Conservation (phyloP, 2,329 filamentous ascomycete species). For the Orbilia brochopaga region DNA sequence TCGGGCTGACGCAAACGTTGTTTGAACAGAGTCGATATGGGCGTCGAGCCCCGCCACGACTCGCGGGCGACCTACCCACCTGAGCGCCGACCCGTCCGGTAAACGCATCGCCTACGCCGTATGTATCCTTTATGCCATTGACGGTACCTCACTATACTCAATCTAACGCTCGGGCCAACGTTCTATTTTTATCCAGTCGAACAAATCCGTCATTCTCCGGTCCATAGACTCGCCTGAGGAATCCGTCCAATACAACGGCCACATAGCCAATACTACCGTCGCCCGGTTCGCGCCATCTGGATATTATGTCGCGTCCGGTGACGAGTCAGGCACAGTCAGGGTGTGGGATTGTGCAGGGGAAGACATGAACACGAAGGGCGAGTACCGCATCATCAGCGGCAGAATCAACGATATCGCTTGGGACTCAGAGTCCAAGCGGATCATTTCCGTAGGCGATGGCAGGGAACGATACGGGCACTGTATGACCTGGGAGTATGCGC, state of each 20-base stretch:
- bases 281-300: conserved; percentile 92
- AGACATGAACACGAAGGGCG: conserved; percentile 83
- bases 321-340: conserved; percentile 80
- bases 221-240: conserved; percentile 87
- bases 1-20: conserved; percentile 15
- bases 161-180: background rate
- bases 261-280: conserved; percentile 86
- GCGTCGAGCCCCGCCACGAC: conserved; percentile 83
- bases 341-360: conserved; percentile 86
- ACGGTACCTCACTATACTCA: conserved; percentile 8
- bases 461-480: conserved; percentile 69
- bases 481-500: conserved; percentile 42
- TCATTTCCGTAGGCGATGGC: conserved; percentile 94
- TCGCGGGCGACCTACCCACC: conserved; percentile 84
- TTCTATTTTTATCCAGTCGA: conserved; percentile 66
- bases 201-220: conserved; percentile 95
- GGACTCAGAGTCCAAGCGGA: conserved; percentile 94
- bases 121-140: conserved; percentile 57
- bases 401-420: conserved; percentile 96
- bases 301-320: conserved; percentile 92
- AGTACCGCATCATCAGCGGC: conserved; percentile 92
- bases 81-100: conserved; percentile 86
- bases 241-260: conserved; percentile 88
- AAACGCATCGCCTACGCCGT: conserved; percentile 92
- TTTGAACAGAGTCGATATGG: conserved; percentile 71